Evolutionary conservation across 139 green algal genomes (phyloP).

Genomic region (Volvox africanus): DNA sequence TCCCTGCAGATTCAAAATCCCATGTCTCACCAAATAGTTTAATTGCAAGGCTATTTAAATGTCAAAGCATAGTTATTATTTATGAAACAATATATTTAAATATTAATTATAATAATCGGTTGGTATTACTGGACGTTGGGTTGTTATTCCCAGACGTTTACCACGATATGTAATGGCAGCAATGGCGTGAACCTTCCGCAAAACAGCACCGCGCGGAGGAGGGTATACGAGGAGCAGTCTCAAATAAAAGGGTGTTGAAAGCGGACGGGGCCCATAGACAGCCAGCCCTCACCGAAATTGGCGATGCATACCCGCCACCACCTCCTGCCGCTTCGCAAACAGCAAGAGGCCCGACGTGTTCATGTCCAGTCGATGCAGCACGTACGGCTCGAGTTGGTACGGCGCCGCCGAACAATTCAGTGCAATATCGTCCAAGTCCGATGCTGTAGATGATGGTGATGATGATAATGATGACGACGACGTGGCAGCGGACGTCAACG

Average conservation of each 20-base stretch:
- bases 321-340: constrained; percentile 77
- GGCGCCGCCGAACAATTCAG: not conserved
- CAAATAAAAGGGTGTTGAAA: not conserved
- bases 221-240: not conserved
- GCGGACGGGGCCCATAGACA: not conserved
- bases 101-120: no score
- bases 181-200: no score
- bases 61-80: no score
- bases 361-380: constrained; percentile 66
- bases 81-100: no score
- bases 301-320: constrained; percentile 69
- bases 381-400: constrained; percentile 46
- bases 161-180: no score
- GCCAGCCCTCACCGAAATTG: constrained; percentile 76
- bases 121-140: no score
- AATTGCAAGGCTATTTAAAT: no score
- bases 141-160: no score
- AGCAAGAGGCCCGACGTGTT: constrained; percentile 86
- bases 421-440: not conserved
- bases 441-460: not conserved
- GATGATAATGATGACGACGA: not conserved
- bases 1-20: constrained; percentile 48
- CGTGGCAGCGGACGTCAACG: not conserved
- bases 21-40: no score
- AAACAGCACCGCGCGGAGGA: not conserved